phyloP scores from a whole-genome alignment of 2,329 filamentous ascomycete genomes.

The Fusarium sp. region DNA sequence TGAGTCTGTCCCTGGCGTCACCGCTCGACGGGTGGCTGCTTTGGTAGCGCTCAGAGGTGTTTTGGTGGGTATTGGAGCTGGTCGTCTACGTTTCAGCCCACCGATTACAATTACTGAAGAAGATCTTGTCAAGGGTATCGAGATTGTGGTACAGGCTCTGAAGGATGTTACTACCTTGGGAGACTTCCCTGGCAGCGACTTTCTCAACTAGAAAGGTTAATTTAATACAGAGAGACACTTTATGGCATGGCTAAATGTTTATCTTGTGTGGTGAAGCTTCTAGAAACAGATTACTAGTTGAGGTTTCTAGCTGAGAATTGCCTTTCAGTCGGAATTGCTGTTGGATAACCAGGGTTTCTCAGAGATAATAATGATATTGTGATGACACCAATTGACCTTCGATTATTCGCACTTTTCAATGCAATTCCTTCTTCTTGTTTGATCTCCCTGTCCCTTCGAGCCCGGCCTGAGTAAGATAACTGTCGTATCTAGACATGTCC shows the following conservation, averaged over 20 bases:
- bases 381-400: too few species aligned
- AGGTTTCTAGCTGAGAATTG: background rate
- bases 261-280: background rate
- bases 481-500: background rate
- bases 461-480: background rate
- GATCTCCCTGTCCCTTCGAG: background rate
- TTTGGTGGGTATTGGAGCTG: slow-evolving; percentile 5
- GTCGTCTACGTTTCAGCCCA: slow-evolving; percentile 15
- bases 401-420: background rate
- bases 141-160: slow-evolving; percentile 8
- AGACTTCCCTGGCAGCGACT: slow-evolving; percentile 7
- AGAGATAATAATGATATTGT: too few species aligned
- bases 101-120: slow-evolving; percentile 26
- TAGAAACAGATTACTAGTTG: background rate
- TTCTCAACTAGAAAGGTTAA: background rate
- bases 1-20: slow-evolving; percentile 4
- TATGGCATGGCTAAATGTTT: background rate
- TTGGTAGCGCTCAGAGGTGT: slow-evolving; percentile 5
- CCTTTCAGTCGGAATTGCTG: background rate
- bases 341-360: too few species aligned
- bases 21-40: slow-evolving; percentile 2
- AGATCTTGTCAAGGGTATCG: slow-evolving; percentile 4
- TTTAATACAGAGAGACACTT: background rate
- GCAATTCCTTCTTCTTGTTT: background rate
- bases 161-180: background rate